Percentiles rank a stretch among this genome's conserved stretches.
phyloP scores from a whole-genome alignment of 257 asterid species.

The Gardenia jasminoides region DNA sequence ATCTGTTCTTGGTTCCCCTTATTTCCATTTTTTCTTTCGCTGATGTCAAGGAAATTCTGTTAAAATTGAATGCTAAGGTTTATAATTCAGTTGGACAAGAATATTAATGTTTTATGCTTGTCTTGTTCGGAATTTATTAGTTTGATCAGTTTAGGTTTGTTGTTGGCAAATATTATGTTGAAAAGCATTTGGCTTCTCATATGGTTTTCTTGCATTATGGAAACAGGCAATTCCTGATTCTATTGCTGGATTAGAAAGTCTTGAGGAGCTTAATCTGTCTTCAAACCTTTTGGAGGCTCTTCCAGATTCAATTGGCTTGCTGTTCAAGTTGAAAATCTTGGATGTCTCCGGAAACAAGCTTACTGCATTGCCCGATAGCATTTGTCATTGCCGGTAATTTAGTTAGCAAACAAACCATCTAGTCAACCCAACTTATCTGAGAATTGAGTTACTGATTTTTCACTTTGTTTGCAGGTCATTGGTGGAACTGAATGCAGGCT shows the following conservation, averaged over 20 bases:
- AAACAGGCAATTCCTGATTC: constrained; percentile 71
- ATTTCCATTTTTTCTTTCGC: background rate
- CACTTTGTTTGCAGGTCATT: constrained; percentile 47
- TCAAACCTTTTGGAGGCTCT: constrained; percentile 61
- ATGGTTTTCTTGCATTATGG: background rate
- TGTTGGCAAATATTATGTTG: background rate
- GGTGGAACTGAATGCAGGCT: constrained; percentile 70
- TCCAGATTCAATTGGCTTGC: constrained; percentile 74
- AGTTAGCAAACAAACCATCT: background rate
- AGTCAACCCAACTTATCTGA: background rate
- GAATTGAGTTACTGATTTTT: constrained; percentile 9
- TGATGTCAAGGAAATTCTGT: background rate
- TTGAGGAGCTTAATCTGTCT: constrained; percentile 77
- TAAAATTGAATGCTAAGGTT: background rate
- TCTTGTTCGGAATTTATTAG: background rate
- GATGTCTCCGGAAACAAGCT: constrained; percentile 82
- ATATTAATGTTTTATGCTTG: background rate
- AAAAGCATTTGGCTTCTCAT: background rate
- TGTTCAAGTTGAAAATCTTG: constrained; percentile 57
- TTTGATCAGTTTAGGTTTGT: background rate
- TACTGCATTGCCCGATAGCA: constrained; percentile 74
- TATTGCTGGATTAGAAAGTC: constrained; percentile 65
- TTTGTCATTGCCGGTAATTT: constrained; percentile 77
- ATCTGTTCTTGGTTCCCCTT: background rate
- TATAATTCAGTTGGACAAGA: no score